Percentiles rank a stretch among this genome's conserved stretches.
Evolutionary conservation across 768 basidiomycete genomes (phyloP).

Genomic region (Lactarius tabidus): DNA sequence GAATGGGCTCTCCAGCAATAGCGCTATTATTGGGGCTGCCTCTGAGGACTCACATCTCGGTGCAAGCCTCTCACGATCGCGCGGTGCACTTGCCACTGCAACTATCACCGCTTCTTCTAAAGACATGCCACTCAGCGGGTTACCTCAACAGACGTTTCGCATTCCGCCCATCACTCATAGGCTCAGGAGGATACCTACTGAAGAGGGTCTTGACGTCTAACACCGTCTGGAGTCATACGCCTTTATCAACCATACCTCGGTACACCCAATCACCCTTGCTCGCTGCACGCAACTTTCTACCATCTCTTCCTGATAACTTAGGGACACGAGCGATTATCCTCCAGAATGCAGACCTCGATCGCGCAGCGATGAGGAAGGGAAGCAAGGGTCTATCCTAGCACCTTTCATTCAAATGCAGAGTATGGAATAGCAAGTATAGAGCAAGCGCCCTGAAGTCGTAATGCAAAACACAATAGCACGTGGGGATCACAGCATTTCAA

Average conservation of each 20-base stretch:
- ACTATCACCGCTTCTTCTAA: conserved; percentile 15
- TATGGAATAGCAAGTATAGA: conserved; percentile 17
- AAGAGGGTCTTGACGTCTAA: conserved; percentile 22
- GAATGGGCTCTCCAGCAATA: conserved; percentile 17
- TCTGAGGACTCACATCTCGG: conserved; percentile 18
- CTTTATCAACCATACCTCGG: not conserved
- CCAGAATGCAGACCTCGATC: not conserved
- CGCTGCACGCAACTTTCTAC: not conserved
- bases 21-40: conserved; percentile 6
- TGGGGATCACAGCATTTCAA: conserved; percentile 6
- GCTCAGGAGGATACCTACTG: conserved; percentile 20
- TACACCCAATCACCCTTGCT: not conserved
- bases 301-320: not conserved
- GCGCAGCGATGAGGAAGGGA: not conserved
- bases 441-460: conserved; percentile 7
- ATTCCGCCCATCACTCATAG: conserved; percentile 35
- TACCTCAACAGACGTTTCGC: conserved; percentile 47
- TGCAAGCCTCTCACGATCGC: conserved; percentile 19
- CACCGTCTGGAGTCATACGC: not conserved
- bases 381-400: not conserved
- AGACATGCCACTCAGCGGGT: conserved; percentile 52
- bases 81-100: conserved; percentile 13
- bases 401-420: conserved; percentile 9
- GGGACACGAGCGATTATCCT: not conserved
- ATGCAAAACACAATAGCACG: conserved; percentile 9